Base-by-base conservation (phyloP, 768 basidiomycete species). In the Mycena capillaripes region DNA sequence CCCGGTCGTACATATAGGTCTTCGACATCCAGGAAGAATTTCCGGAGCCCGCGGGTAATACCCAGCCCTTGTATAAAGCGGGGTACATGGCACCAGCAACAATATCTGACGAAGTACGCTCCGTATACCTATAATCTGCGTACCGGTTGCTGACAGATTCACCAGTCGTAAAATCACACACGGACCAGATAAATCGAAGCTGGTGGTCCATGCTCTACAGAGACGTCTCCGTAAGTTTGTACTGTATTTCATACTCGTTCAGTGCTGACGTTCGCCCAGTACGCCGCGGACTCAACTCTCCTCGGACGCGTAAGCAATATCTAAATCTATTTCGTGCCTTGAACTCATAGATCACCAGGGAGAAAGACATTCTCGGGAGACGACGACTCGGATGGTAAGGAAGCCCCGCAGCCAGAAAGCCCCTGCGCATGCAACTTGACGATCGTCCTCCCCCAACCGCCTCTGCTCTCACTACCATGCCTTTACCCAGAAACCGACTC, bases 391-490 rank as follows among this genome's bases (percentile, higher is more conserved):
- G 48, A 53, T 63, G 6, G 8, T 9, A 40, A 6, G n/a, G 30
- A 56, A 23, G n/a, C 46, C 8, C 17, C 21, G n/a, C 46, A 48
- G 38, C 21, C 44, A 4, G 63, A 53, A 23, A 21, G 38, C 36
- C 1, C 36, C 8, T n/a, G n/a, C n/a, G n/a, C n/a, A n/a, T 32
- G 29, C 17, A 50, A 11, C 46, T 30, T 42, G 23, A 50, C 70
- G 16, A 71, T 71, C 8, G 17, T 66, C 8, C 23, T 71, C 21
- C 70, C 70, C 9, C 64, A 46, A 40, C 64, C 59, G 16, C 64
- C 64, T 23, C 40, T 14, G 19, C 59, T 71, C 38, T 44, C 44
- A 5, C 34, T 70, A 4, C 34, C 61, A 0, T 38, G 25, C 38
- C 36, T 70, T 1, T 52, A 42, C 16, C 57, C 57, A 32, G 58